Evolutionary conservation across 2,329 filamentous ascomycete genomes (phyloP).

Genomic region (Hypoxylon sp.): DNA sequence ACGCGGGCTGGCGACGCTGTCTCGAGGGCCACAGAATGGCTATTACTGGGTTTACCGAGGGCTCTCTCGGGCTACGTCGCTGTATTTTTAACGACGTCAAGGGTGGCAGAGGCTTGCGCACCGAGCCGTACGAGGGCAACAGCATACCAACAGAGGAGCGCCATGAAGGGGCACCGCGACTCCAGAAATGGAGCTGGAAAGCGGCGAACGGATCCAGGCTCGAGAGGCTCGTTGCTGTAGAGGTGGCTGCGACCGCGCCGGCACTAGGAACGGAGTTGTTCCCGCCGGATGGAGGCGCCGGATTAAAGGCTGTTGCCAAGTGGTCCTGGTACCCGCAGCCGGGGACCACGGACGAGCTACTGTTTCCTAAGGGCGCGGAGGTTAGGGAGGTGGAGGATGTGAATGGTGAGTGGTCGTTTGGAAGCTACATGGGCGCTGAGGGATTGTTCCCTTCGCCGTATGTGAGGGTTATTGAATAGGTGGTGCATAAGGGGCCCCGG

Average conservation of each 20-base stretch:
- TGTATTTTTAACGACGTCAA: constrained; percentile 79
- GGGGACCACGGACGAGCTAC: constrained; percentile 77
- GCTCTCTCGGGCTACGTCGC: constrained; percentile 74
- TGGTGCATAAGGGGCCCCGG: not conserved
- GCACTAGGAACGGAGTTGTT: constrained; percentile 58
- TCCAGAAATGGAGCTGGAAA: constrained; percentile 67
- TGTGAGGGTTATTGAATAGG: constrained; percentile 64
- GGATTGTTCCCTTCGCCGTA: constrained; percentile 87
- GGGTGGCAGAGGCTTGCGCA: constrained; percentile 77
- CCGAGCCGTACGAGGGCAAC: constrained; percentile 61
- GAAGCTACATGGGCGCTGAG: constrained; percentile 82
- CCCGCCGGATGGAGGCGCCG: constrained; percentile 81
- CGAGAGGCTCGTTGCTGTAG: constrained; percentile 63
- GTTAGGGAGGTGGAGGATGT: constrained; percentile 86
- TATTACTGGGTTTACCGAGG: constrained; percentile 79
- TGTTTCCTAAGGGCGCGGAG: constrained; percentile 86
- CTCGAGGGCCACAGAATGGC: constrained; percentile 86
- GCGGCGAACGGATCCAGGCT: constrained; percentile 53
- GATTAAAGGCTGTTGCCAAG: constrained; percentile 70
- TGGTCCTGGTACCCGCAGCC: constrained; percentile 84
- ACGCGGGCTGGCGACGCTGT: constrained; percentile 86
- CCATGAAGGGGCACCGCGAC: constrained; percentile 42
- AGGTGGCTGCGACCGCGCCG: constrained; percentile 62
- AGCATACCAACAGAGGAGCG: constrained; percentile 43
- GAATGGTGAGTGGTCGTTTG: constrained; percentile 92